Conservation (phyloP, 1,139 yeast species). For the Yamadazyma atmosphaerica region DNA sequence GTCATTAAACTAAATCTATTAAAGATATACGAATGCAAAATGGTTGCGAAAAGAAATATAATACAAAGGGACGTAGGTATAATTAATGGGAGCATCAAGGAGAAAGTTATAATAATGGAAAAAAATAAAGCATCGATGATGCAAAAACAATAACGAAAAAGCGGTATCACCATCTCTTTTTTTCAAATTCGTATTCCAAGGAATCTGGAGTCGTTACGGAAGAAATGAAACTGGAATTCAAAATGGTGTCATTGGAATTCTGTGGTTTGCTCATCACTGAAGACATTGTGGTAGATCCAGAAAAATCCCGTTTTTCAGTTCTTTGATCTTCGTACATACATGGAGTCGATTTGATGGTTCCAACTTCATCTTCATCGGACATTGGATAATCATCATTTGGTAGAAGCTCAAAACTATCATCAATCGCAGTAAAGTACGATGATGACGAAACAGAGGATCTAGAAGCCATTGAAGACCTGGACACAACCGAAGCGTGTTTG, state of each 20-base stretch:
- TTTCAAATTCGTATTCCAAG: slow-evolving; percentile 11
- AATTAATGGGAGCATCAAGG: too few relatives aligned
- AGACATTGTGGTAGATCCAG: slow-evolving; percentile 20
- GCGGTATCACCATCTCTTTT: background rate
- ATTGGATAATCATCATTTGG: background rate
- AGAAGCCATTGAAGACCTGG: background rate
- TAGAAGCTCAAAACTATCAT: background rate
- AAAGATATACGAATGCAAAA: background rate
- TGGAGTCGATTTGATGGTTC: slow-evolving; percentile 1
- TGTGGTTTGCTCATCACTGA: slow-evolving; percentile 24
- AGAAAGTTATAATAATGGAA: background rate
- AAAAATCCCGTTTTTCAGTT: slow-evolving; percentile 14
- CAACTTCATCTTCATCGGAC: too few relatives aligned
- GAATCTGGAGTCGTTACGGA: slow-evolving; percentile 22
- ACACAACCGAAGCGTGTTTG: background rate
- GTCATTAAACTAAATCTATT: slow-evolving; percentile 1
- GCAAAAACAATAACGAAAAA: background rate
- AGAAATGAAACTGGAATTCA: slow-evolving; percentile 12
- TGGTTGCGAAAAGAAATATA: background rate
- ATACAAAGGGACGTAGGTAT: background rate
- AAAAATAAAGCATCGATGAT: background rate
- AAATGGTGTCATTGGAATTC: slow-evolving; percentile 13
- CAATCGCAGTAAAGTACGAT: background rate
- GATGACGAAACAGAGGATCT: background rate
- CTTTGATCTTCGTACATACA: background rate